Percentiles rank a stretch among this genome's conserved stretches.
Conservation (phyloP, 331 rosid species). For the Malus hybrid region DNA sequence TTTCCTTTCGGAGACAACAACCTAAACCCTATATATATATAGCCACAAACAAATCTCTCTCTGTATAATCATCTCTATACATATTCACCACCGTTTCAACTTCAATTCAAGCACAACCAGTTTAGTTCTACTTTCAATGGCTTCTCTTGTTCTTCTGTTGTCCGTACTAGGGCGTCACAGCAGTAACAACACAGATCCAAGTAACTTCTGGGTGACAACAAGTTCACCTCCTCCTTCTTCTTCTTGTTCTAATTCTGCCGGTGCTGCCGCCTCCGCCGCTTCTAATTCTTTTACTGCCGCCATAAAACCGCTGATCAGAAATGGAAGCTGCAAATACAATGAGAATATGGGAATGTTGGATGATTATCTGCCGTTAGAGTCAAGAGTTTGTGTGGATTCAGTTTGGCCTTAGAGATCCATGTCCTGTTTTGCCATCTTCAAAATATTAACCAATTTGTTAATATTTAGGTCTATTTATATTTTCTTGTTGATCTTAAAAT, state of each 20-base stretch:
- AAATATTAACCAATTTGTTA: no score
- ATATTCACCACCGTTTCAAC: neutral
- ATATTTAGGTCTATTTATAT: neutral
- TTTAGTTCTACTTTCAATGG: constrained; percentile 23
- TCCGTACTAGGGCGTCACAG: constrained; percentile 35
- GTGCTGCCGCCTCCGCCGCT: neutral
- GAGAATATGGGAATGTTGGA: neutral
- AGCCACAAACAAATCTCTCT: no score
- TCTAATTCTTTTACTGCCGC: neutral
- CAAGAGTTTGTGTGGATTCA: neutral
- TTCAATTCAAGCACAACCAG: neutral
- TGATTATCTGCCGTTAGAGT: neutral
- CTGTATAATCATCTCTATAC: no score
- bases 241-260: neutral
- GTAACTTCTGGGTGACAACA: constrained; percentile 5
- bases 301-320: neutral
- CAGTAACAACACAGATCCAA: neutral
- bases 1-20: no score
- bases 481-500: neutral
- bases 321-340: neutral
- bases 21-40: no score
- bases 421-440: neutral
- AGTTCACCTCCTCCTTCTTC: neutral
- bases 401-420: neutral
- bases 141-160: constrained; percentile 47